These are phyloP conservation scores for Myriangium duriaei DNA, from an alignment of 2,329 filamentous ascomycete species.

Conservation along the genomic window DNA sequence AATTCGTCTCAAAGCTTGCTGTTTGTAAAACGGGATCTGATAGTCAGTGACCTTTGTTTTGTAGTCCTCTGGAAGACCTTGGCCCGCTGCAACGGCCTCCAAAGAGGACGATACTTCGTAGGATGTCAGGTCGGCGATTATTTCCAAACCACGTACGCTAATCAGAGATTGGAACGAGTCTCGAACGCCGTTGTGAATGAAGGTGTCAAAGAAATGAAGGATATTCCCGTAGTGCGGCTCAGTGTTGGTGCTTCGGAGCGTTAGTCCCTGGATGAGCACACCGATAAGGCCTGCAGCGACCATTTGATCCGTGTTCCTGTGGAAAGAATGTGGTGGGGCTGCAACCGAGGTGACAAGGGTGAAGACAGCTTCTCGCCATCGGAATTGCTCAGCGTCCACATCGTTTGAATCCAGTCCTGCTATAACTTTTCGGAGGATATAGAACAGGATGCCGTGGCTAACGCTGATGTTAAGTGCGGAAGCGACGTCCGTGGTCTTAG, in stretches of 20 bases:
- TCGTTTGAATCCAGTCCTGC: slow-evolving; percentile 56
- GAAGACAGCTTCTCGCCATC: slow-evolving; percentile 85
- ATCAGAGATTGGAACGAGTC: slow-evolving; percentile 77
- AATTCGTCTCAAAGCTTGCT: slow-evolving; percentile 84
- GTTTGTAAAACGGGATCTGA: slow-evolving; percentile 81
- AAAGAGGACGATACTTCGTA: slow-evolving; percentile 63
- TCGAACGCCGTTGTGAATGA: slow-evolving; percentile 66
- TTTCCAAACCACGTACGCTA: slow-evolving; percentile 69
- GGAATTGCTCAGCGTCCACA: slow-evolving; percentile 54
- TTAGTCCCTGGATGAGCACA: slow-evolving; percentile 78
- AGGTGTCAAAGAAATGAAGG: slow-evolving; percentile 74
- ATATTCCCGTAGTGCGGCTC: slow-evolving; percentile 74
- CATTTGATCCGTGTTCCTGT: slow-evolving; percentile 65
- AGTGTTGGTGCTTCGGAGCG: slow-evolving; percentile 67
- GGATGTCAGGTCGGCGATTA: slow-evolving; percentile 77
- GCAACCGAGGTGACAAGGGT: slow-evolving; percentile 67
- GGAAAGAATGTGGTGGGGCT: slow-evolving; percentile 46
- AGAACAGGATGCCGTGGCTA: slow-evolving; percentile 89
- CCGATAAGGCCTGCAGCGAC: slow-evolving; percentile 82
- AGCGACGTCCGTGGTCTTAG: slow-evolving; percentile 68
- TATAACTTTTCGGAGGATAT: slow-evolving; percentile 81
- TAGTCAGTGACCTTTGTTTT: slow-evolving; percentile 82
- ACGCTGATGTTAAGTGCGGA: slow-evolving; percentile 90
- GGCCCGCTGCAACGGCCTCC: slow-evolving; percentile 50
- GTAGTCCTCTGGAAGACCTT: slow-evolving; percentile 59